Evolutionary conservation across 306 rosid species (phyloP).

Genomic region (Dalbergia oliveri): DNA sequence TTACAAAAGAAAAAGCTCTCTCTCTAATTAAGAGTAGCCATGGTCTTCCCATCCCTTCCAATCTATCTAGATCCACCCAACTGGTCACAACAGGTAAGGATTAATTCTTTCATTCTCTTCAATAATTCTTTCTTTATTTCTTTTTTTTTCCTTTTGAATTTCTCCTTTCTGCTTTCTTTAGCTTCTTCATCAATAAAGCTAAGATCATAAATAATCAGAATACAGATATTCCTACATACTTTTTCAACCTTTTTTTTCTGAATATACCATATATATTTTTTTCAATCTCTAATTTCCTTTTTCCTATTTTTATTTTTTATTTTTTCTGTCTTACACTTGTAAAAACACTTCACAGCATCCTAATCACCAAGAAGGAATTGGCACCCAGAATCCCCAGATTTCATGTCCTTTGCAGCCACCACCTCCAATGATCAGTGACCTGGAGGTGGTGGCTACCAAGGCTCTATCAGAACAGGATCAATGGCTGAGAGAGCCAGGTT

Average conservation of each 20-base stretch:
- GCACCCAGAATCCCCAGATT: slow-evolving; percentile 44
- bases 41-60: slow-evolving; percentile 90
- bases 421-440: background rate
- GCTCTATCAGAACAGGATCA: slow-evolving; percentile 67
- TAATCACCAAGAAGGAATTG: slow-evolving; percentile 46
- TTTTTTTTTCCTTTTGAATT: background rate
- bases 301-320: background rate
- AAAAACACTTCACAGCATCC: slow-evolving; percentile 45
- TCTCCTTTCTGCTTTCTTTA: background rate
- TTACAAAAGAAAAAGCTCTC: slow-evolving; percentile 67
- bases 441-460: slow-evolving; percentile 39
- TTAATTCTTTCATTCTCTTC: slow-evolving; percentile 47
- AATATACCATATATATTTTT: slow-evolving; percentile 67
- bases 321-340: background rate
- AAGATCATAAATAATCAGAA: slow-evolving; percentile 41
- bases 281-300: slow-evolving; percentile 37
- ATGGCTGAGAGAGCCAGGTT: slow-evolving; percentile 79
- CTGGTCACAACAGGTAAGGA: slow-evolving; percentile 79
- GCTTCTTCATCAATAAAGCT: slow-evolving; percentile 69
- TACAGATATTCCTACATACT: slow-evolving; percentile 55
- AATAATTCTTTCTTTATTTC: background rate
- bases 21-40: slow-evolving; percentile 45
- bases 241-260: slow-evolving; percentile 57
- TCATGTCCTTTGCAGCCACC: slow-evolving; percentile 40
- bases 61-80: slow-evolving; percentile 86